A percentile compares a stretch with the other conserved stretches of the same genome.
Conservation (phyloP, 257 asterid species). For the Solanum pinnatisectum region DNA sequence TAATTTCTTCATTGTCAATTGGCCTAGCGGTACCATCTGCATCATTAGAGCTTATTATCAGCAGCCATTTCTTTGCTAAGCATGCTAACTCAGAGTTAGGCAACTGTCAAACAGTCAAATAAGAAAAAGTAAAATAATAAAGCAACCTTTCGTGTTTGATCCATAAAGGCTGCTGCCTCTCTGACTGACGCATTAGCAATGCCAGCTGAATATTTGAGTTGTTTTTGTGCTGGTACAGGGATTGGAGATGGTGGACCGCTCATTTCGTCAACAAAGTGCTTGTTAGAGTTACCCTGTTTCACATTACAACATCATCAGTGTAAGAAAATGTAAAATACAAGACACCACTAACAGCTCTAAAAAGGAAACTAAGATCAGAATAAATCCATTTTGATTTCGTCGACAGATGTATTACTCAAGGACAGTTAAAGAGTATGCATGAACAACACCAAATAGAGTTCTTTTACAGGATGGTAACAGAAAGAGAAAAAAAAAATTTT, state of each 20-base stretch:
- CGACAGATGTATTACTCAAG: background rate
- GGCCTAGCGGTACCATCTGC: conserved; percentile 94
- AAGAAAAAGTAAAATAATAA: background rate
- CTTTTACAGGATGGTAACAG: background rate
- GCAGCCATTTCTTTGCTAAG: background rate
- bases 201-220: conserved; percentile 92
- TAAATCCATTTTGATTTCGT: background rate
- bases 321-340: background rate
- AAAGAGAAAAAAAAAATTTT: background rate
- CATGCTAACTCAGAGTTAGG: background rate
- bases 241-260: conserved; percentile 72
- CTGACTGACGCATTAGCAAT: conserved; percentile 69
- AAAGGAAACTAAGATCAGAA: background rate
- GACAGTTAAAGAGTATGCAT: background rate
- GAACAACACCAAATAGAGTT: background rate
- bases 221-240: conserved; percentile 93
- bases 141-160: conserved; percentile 76
- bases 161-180: conserved; percentile 68
- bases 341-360: background rate
- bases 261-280: conserved; percentile 61
- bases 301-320: background rate
- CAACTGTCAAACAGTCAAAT: background rate
- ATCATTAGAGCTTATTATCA: background rate
- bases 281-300: conserved; percentile 41
- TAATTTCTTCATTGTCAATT: conserved; percentile 83